A percentile compares a stretch with the other conserved stretches of the same genome.
These are phyloP conservation scores for Penicillium capsulatum DNA, from an alignment of 2,329 filamentous ascomycete species.

Conservation along the genomic window DNA sequence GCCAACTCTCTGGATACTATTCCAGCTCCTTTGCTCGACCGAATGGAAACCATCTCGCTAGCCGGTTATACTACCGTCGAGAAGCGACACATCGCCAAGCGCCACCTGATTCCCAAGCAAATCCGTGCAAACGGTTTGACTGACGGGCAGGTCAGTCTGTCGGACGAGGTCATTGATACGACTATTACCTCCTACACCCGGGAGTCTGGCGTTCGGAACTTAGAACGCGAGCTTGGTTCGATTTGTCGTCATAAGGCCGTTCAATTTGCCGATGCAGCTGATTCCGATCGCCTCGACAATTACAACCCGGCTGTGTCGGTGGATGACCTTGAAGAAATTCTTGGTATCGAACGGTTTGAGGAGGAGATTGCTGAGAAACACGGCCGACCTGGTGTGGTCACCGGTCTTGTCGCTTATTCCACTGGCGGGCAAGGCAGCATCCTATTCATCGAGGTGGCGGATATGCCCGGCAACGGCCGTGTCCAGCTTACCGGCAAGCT, in stretches of 20 bases:
- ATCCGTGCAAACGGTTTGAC: conserved; percentile 82
- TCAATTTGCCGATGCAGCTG: conserved; percentile 85
- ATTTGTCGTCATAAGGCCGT: conserved; percentile 95
- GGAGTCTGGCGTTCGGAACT: conserved; percentile 90
- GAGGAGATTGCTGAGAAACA: conserved; percentile 90
- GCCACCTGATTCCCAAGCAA: conserved; percentile 95
- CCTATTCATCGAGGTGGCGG: conserved; percentile 94
- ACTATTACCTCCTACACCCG: conserved; percentile 96
- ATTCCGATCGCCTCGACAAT: conserved; percentile 60
- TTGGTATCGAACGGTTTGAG: conserved; percentile 90
- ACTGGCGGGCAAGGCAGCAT: conserved; percentile 92
- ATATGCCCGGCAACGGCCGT: conserved; percentile 88
- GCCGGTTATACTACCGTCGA: conserved; percentile 96
- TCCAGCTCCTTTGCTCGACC: conserved; percentile 84
- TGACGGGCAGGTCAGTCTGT: conserved; percentile 69
- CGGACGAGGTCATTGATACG: conserved; percentile 82
- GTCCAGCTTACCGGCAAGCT: conserved; percentile 96
- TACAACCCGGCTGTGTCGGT: conserved; percentile 73
- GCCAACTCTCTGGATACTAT: conserved; percentile 95
- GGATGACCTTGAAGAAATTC: conserved; percentile 80
- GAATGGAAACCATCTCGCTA: conserved; percentile 93
- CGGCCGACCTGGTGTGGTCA: conserved; percentile 82
- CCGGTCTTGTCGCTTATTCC: conserved; percentile 90
- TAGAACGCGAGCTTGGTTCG: conserved; percentile 91
- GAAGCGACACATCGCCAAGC: conserved; percentile 89